phyloP scores from a whole-genome alignment of 202 grass and related monocot species.

The Musa balbisiana region DNA sequence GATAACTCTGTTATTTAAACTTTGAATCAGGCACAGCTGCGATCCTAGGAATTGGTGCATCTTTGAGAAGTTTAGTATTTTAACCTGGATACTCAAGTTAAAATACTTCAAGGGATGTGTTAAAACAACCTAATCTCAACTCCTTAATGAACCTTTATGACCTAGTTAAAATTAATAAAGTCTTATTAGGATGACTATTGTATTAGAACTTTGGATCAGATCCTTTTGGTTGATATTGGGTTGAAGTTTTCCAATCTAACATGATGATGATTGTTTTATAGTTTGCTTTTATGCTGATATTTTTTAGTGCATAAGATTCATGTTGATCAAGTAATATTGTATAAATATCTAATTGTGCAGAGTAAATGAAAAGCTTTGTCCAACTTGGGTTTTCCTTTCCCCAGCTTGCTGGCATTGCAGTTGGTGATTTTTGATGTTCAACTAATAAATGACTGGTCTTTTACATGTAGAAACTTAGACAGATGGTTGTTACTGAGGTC shows the following conservation, averaged over 20 bases:
- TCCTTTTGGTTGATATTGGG: too few species aligned
- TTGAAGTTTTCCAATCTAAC: too few species aligned
- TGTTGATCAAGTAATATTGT: neutral
- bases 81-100: neutral
- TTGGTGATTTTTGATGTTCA: neutral
- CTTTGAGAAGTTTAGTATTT: neutral
- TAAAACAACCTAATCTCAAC: neutral
- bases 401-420: neutral
- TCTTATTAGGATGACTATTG: neutral
- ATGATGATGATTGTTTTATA: neutral
- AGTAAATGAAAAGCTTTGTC: neutral
- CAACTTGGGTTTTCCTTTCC: neutral
- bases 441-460: slow-evolving; percentile 3
- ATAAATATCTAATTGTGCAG: neutral
- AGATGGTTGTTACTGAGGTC: slow-evolving; percentile 60
- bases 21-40: too few species aligned
- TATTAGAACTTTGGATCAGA: too few species aligned
- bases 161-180: neutral
- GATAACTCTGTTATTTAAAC: too few species aligned
- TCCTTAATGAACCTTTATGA: neutral
- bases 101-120: neutral
- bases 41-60: too few species aligned
- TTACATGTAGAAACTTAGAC: slow-evolving; percentile 66
- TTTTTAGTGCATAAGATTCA: neutral
- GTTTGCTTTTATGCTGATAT: neutral